Evolutionary conservation across 73 alveolate genomes (phyloP), one percentile per base, ranked within the genome.

Genomic region (Effrenium voratum): DNA sequence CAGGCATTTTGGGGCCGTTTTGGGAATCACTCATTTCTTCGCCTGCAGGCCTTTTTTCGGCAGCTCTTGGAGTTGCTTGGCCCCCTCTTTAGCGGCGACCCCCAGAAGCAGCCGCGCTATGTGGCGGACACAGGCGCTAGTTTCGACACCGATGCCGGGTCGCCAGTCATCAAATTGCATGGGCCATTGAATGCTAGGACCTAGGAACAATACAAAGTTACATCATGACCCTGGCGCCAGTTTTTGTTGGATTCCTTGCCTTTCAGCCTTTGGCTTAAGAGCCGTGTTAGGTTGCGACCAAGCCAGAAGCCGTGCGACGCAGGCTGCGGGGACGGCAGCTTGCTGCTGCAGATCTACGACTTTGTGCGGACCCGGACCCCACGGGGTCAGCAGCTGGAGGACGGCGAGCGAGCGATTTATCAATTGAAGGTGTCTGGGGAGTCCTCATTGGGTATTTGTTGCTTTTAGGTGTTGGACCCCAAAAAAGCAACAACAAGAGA

Each of bases 111-210:
- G 57, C 97, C 97, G 16, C 76, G 85, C 28, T 90, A 68, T 44
- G 68, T 90, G 38, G 97, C 97, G 24, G 97, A 90, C 66, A 90
- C 97, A 87, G 95, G 95, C 83, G n/a, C n/a, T n/a, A n/a, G n/a
- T n/a, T n/a, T n/a, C n/a, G n/a, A n/a, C n/a, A n/a, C n/a, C n/a
- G n/a, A n/a, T n/a, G n/a, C n/a, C n/a, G n/a, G n/a, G n/a, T n/a
- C n/a, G n/a, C n/a, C n/a, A n/a, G n/a, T n/a, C n/a, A n/a, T n/a
- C n/a, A n/a, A n/a, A n/a, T n/a, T n/a, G n/a, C n/a, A n/a, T n/a
- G n/a, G n/a, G n/a, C n/a, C n/a, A n/a, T n/a, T n/a, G n/a, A n/a
- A n/a, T n/a, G n/a, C n/a, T n/a, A n/a, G n/a, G n/a, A n/a, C n/a
- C n/a, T n/a, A n/a, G n/a, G n/a, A n/a, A n/a, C n/a, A n/a, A n/a